A percentile compares a stretch with the other conserved stretches of the same genome.
Conservation (phyloP, 306 rosid species). For the Pyrus communis region DNA sequence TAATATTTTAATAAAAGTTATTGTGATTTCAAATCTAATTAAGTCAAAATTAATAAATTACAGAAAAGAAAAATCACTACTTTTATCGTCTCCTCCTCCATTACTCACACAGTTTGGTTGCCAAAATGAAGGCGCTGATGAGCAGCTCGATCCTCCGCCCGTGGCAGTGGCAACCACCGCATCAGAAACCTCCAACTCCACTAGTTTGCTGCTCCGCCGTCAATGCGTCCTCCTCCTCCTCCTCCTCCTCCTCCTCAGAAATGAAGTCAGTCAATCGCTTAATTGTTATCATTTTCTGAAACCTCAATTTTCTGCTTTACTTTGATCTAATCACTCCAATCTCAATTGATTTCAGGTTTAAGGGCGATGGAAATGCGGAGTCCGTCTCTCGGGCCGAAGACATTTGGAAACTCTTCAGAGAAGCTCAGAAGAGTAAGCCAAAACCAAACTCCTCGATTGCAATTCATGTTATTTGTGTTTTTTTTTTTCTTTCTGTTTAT, state of each 20-base stretch:
- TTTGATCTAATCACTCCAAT: background rate
- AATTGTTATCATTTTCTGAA: background rate
- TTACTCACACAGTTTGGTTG: background rate
- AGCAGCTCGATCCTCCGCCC: background rate
- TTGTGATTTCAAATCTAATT: too few species aligned
- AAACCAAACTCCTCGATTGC: background rate
- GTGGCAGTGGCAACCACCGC: background rate
- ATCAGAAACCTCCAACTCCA: background rate
- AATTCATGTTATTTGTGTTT: background rate
- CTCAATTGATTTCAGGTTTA: slow-evolving; percentile 33
- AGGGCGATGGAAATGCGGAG: slow-evolving; percentile 32
- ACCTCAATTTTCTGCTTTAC: background rate
- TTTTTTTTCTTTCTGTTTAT: too few species aligned
- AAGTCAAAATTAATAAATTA: too few species aligned
- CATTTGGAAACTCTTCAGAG: slow-evolving; percentile 63
- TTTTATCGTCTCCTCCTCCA: too few species aligned
- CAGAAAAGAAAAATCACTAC: background rate
- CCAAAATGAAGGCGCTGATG: background rate
- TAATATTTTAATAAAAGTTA: too few species aligned
- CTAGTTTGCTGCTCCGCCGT: slow-evolving; percentile 1
- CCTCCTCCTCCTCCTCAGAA: slow-evolving; percentile 6
- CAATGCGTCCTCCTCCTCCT: slow-evolving; percentile 17
- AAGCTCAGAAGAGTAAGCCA: slow-evolving; percentile 80
- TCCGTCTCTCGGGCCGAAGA: slow-evolving; percentile 18
- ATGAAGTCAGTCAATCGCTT: slow-evolving; percentile 21